A percentile compares a stretch with the other conserved stretches of the same genome.
Conservation (phyloP, 2,329 filamentous ascomycete genomes). For the Fusarium lyarnte region DNA sequence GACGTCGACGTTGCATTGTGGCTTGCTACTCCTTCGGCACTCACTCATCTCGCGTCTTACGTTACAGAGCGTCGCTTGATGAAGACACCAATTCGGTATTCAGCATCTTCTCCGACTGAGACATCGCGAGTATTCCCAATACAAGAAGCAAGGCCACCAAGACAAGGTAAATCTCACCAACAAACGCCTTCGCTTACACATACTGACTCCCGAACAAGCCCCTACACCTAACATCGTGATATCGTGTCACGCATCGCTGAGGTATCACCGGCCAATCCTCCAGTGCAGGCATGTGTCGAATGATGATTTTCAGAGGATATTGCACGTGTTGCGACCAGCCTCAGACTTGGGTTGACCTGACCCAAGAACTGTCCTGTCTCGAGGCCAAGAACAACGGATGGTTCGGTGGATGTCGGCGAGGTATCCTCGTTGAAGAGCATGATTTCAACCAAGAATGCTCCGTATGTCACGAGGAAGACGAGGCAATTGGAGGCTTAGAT, state of each 20-base stretch:
- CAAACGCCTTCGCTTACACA: neutral
- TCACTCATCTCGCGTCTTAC: neutral
- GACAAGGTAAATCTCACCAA: neutral
- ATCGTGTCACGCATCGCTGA: neutral
- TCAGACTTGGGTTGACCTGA: slow-evolving; percentile 56
- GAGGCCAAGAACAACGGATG: slow-evolving; percentile 59
- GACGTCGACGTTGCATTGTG: slow-evolving; percentile 20
- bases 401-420: slow-evolving; percentile 56
- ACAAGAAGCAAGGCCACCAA: neutral
- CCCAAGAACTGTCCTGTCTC: slow-evolving; percentile 58
- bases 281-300: slow-evolving; percentile 56
- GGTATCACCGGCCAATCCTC: neutral
- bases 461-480: slow-evolving; percentile 53
- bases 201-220: neutral
- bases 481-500: slow-evolving; percentile 54
- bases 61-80: slow-evolving; percentile 26
- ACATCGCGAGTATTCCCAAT: slow-evolving; percentile 5
- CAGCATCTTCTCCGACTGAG: slow-evolving; percentile 7
- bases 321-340: slow-evolving; percentile 55
- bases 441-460: slow-evolving; percentile 60
- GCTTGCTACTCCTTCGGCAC: slow-evolving; percentile 1
- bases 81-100: slow-evolving; percentile 12
- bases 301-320: slow-evolving; percentile 55
- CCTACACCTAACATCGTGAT: neutral
- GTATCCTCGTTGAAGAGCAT: slow-evolving; percentile 55